Conservation (phyloP, 176 grass and related monocot genomes). For the Oryza glaberrima region DNA sequence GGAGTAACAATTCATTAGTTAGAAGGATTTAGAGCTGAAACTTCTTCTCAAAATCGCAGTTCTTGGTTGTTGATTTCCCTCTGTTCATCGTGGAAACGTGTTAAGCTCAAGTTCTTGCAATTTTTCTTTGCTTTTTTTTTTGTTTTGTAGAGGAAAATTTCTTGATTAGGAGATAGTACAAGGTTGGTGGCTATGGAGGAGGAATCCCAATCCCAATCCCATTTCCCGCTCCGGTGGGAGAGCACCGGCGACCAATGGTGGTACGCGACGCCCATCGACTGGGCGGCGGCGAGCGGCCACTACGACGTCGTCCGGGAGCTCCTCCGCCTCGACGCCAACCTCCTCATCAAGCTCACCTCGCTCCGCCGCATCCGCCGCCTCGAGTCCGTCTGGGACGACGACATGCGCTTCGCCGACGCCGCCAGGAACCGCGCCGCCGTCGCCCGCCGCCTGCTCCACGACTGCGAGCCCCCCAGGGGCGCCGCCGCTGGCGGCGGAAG, state of each 20-base stretch:
- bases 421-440: constrained; percentile 68
- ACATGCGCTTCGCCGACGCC: constrained; percentile 54
- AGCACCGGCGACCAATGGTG: constrained; percentile 99
- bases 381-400: constrained; percentile 91
- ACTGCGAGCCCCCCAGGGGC: constrained; percentile 49
- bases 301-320: constrained; percentile 93
- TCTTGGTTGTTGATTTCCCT: not conserved
- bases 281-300: constrained; percentile 85
- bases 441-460: constrained; percentile 60
- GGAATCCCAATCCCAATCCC: constrained; percentile 46
- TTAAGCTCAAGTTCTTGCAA: not conserved
- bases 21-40: not conserved
- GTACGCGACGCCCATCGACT: constrained; percentile 93
- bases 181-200: constrained; percentile 2
- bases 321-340: constrained; percentile 80
- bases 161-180: not conserved
- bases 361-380: constrained; percentile 89
- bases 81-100: not conserved
- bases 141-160: not conserved
- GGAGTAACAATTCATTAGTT: not conserved
- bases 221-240: constrained; percentile 91
- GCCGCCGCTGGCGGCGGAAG: constrained; percentile 4
- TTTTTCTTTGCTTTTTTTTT: not conserved
- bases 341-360: constrained; percentile 94
- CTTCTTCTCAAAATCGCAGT: not conserved